Conservation (phyloP, 1,139 yeast genomes). For the Pichia norvegensis region DNA sequence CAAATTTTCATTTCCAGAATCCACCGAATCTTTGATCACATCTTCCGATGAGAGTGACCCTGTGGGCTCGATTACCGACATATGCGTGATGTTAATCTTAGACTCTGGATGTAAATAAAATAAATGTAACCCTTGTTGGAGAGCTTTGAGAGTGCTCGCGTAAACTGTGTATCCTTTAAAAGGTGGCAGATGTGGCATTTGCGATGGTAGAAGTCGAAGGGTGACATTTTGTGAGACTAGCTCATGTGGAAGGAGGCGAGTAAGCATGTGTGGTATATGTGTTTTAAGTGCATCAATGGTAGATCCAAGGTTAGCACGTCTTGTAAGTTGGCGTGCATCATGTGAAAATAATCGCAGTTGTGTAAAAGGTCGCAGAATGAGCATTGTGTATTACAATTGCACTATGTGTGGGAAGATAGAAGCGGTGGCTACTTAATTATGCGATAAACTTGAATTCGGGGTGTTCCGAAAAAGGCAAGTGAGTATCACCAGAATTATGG, state of each 20-base stretch:
- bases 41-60: conserved; percentile 20
- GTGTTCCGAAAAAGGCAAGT: not conserved
- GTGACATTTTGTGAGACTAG: conserved; percentile 44
- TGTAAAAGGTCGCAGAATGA: conserved; percentile 16
- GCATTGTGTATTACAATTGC: not conserved
- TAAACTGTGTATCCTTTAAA: conserved; percentile 41
- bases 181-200: conserved; percentile 51
- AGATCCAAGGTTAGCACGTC: conserved; percentile 54
- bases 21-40: conserved; percentile 19
- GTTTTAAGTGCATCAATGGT: conserved; percentile 44
- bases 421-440: too few relatives aligned
- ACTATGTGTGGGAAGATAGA: not conserved
- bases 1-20: conserved; percentile 22
- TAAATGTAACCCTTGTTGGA: conserved; percentile 47
- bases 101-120: conserved; percentile 45
- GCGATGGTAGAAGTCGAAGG: conserved; percentile 58
- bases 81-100: conserved; percentile 42
- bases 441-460: not conserved
- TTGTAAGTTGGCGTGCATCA: conserved; percentile 22
- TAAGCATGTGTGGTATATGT: conserved; percentile 52
- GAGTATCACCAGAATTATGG: not conserved
- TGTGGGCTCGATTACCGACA: conserved; percentile 29
- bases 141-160: conserved; percentile 37
- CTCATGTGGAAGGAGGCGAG: conserved; percentile 41
- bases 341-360: conserved; percentile 25